phyloP scores from a whole-genome alignment of 345 rosid genomes.

The Populus deltoides region DNA sequence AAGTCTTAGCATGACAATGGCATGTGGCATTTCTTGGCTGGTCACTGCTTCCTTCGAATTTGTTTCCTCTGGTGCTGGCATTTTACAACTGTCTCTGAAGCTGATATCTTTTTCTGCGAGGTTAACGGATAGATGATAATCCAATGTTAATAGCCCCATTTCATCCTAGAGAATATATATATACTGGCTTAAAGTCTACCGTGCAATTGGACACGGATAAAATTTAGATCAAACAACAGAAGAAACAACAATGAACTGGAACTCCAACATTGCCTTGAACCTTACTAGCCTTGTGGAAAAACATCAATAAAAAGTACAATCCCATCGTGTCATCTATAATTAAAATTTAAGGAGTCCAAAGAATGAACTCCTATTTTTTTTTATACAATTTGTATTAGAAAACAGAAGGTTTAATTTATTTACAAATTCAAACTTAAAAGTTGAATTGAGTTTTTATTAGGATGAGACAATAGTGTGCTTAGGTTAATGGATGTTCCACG shows the following conservation, averaged over 20 bases:
- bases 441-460: too few species aligned
- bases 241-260: background rate
- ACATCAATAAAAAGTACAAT: too few species aligned
- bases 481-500: too few species aligned
- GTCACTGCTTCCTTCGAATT: slow-evolving; percentile 19
- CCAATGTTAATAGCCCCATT: background rate
- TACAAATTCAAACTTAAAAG: too few species aligned
- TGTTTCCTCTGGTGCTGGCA: slow-evolving; percentile 20
- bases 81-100: slow-evolving; percentile 39
- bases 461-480: too few species aligned
- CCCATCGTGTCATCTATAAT: too few species aligned
- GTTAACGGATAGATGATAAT: background rate
- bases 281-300: background rate
- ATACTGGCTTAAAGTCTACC: background rate
- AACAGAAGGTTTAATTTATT: too few species aligned
- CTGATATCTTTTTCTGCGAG: slow-evolving; percentile 47
- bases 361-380: too few species aligned
- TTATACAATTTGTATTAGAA: too few species aligned
- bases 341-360: too few species aligned
- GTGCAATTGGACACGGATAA: background rate
- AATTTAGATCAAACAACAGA: background rate
- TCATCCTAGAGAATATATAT: background rate
- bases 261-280: background rate
- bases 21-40: slow-evolving; percentile 45
- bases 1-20: slow-evolving; percentile 44